These are phyloP conservation scores for Auricularia sp. DNA, from an alignment of 768 basidiomycete species.

Conservation along the genomic window DNA sequence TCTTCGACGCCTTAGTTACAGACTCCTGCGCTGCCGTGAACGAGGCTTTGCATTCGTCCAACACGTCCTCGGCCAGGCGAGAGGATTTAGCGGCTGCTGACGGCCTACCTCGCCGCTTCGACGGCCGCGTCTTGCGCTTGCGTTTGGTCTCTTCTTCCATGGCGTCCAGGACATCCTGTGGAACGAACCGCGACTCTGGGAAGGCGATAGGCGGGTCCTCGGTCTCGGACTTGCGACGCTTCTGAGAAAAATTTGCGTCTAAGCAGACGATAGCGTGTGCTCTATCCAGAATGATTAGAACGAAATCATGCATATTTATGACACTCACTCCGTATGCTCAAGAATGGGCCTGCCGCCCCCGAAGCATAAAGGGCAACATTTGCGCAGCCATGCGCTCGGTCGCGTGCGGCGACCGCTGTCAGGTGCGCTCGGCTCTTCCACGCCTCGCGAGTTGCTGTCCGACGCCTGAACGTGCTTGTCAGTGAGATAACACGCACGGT, in stretches of 20 bases:
- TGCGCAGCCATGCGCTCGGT: not conserved
- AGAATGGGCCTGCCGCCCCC: not conserved
- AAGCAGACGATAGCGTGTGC: constrained; percentile 20
- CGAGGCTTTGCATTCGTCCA: constrained; percentile 25
- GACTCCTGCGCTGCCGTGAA: constrained; percentile 25
- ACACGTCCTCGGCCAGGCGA: constrained; percentile 17
- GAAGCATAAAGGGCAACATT: not conserved
- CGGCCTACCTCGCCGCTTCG: not conserved
- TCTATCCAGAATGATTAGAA: not conserved
- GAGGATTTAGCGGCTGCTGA: not conserved
- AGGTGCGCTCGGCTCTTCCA: too few relatives aligned
- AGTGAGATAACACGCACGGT: not conserved
- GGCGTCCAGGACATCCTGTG: constrained; percentile 10
- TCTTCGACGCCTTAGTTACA: constrained; percentile 18
- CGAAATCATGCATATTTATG: not conserved
- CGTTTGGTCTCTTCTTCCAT: constrained; percentile 9
- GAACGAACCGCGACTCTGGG: constrained; percentile 15
- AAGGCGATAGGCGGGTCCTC: constrained; percentile 13
- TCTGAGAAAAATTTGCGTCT: constrained; percentile 27
- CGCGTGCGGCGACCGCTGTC: not conserved
- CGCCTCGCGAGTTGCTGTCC: too few relatives aligned
- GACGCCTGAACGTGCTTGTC: too few relatives aligned
- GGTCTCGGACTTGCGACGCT: constrained; percentile 10
- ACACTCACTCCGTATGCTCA: not conserved
- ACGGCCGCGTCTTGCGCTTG: constrained; percentile 2